Evolutionary conservation across 208 protist species (phyloP), one percentile per base, ranked within the genome.

Genomic region (Angomonas desouzai): DNA sequence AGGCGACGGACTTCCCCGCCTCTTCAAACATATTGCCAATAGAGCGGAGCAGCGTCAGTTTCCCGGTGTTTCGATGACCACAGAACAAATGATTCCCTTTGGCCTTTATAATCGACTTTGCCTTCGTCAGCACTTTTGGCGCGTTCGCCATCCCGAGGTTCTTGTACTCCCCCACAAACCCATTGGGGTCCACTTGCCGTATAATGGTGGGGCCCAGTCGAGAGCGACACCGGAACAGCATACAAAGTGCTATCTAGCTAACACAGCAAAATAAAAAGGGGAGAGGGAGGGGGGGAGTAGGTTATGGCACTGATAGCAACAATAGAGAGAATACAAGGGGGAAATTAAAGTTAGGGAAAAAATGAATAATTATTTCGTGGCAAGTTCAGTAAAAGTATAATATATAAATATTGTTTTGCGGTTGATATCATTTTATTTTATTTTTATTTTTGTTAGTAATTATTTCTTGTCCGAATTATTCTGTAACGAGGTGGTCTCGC

Each of bases 51-150:
- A 91, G 62, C 13, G 85, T 93, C 36, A 93, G 74, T 55, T 96
- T 96, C 2, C 89, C 89, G 0, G 86, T 96, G 56, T 75, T 59
- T 68, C 87, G 58, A 62, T 83, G 80, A 47, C 89, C 89, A 47
- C 86, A 93, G 53, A 91, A 77, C 27, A 96, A 73, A 1, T 83
- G 67, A 65, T 96, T 96, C 40, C 72, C 30, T 18, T 76, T 66
- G 0, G 56, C 45, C 9, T 60, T 55, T 11, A 87, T 11, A 0
- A 78, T 72, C 29, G 76, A 74, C 1, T 49, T 47, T 1, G 79
- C 83, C 11, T 77, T 71, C 20, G 64, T 51, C 61, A 81, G 75
- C 2, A 79, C 91, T 9, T 51, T 62, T 16, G 75, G 58, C 0
- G 67, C 51, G 3, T 55, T 62, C 18, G 82, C 74, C 64, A 89